Percentiles rank a stretch among this genome's conserved stretches.
These are phyloP conservation scores for Penicillium psychrosexuale DNA, from an alignment of 2,329 filamentous ascomycete genomes.

Conservation along the genomic window DNA sequence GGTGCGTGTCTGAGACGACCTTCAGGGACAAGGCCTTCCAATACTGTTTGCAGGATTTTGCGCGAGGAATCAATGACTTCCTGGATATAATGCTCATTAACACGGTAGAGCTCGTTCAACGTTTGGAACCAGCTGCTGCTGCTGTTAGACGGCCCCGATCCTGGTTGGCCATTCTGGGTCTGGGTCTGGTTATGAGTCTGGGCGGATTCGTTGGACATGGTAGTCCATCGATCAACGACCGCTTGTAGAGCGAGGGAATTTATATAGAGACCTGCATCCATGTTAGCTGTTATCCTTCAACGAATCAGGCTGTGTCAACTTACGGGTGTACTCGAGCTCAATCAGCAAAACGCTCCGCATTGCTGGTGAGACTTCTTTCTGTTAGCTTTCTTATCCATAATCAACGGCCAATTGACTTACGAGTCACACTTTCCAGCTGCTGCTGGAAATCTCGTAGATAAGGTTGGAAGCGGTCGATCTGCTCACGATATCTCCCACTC, in stretches of 20 bases:
- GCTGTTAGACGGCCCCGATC: constrained; percentile 28
- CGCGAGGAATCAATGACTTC: constrained; percentile 62
- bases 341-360: constrained; percentile 79
- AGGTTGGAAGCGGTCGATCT: constrained; percentile 77
- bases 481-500: constrained; percentile 75
- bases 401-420: constrained; percentile 25
- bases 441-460: constrained; percentile 74
- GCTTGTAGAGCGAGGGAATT: constrained; percentile 93
- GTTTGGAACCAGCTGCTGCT: constrained; percentile 37
- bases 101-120: constrained; percentile 50
- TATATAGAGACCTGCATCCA: constrained; percentile 63
- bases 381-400: constrained; percentile 20
- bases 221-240: constrained; percentile 88
- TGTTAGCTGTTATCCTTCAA: constrained; percentile 8
- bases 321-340: constrained; percentile 91
- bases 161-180: constrained; percentile 27
- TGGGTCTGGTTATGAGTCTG: constrained; percentile 32
- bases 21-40: constrained; percentile 57
- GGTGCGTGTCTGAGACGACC: constrained; percentile 61
- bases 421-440: constrained; percentile 74
- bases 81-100: constrained; percentile 60
- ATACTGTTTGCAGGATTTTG: constrained; percentile 57
- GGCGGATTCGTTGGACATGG: constrained; percentile 52
- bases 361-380: constrained; percentile 49
- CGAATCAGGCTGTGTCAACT: constrained; percentile 20